Evolutionary conservation across 768 basidiomycete species (phyloP).

Genomic region (Phlebiopsis gigantea): DNA sequence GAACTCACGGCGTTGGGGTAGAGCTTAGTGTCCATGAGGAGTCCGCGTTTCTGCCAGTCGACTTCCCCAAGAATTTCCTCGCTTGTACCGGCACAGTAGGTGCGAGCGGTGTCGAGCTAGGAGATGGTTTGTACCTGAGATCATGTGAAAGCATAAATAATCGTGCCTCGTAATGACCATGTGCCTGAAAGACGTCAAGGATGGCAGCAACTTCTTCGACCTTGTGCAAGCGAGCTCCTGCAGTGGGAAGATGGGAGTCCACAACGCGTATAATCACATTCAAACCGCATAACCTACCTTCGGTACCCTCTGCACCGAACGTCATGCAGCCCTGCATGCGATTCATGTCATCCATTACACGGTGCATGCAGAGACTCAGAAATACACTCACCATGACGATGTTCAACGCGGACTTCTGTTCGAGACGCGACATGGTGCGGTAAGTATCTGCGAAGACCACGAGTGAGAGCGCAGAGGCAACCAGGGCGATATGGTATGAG

Average conservation of each 20-base stretch:
- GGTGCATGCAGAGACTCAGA: too few relatives aligned
- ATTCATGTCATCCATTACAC: background rate
- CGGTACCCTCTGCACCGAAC: slow-evolving; percentile 42
- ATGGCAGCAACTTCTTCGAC: slow-evolving; percentile 45
- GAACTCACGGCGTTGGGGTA: slow-evolving; percentile 17
- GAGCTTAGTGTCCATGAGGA: slow-evolving; percentile 58
- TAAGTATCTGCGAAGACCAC: background rate
- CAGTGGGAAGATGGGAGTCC: background rate
- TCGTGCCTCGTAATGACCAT: slow-evolving; percentile 57
- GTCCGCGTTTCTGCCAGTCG: slow-evolving; percentile 42
- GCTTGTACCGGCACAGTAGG: slow-evolving; percentile 26
- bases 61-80: slow-evolving; percentile 42
- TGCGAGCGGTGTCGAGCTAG: slow-evolving; percentile 26
- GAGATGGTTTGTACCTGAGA: background rate
- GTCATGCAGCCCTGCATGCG: slow-evolving; percentile 42
- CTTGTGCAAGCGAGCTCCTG: slow-evolving; percentile 41
- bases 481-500: background rate
- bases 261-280: background rate
- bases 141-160: background rate
- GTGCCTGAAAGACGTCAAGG: slow-evolving; percentile 46
- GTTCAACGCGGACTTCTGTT: slow-evolving; percentile 40
- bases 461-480: background rate
- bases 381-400: slow-evolving; percentile 41
- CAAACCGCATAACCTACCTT: slow-evolving; percentile 22
- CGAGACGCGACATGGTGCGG: background rate